Base-by-base conservation (phyloP, 495 filamentous ascomycete species). In the Podospora appendiculata region DNA sequence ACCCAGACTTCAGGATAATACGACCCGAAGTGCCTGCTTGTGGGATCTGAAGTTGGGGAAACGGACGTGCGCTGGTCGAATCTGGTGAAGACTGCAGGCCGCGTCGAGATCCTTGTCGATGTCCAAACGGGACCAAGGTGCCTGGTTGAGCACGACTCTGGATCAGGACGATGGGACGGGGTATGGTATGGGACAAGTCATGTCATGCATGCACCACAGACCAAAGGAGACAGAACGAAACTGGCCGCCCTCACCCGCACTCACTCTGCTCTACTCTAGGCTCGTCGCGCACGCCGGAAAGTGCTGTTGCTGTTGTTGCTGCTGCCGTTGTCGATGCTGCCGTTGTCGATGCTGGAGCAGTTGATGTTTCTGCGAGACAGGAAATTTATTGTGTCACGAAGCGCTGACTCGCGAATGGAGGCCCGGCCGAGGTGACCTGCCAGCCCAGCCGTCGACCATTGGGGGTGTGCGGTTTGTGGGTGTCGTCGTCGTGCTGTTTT, bases 51-150 rank as follows among this genome's bases (percentile, higher is more conserved):
- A 62, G 57, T 55, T 62, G 47, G 57, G 53, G 54, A 56, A 57
- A 60, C 35, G 63, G 59, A 61, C 66, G 63, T 66, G 65, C 63
- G 87, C 80, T 82, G 34, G 82, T 88, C 12, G 84, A 88, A 65
- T 86, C 85, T 51, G 67, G 69, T 47, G 72, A 65, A 60, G 64
- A 64, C 66, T 54, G 50, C 57, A 52, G 64, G 65, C 66, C 55
- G 50, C 57, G 52, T 53, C 59, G 52, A 49, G 25, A 40, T 54
- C 59, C 57, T 43, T 54, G 60, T 51, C 49, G 41, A 13, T 52
- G 48, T 19, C 6, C 18, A 12, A 40, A 53, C 54, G 56, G 51
- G 46, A 53, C 54, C 51, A 43, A 56, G 52, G 46, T 55, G 58
- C 57, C 57, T 51, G 60, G 63, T 57, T 60, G 47, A 50, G 45